phyloP scores from a whole-genome alignment of 169 alveolate species.

The Eimeria praecox region DNA sequence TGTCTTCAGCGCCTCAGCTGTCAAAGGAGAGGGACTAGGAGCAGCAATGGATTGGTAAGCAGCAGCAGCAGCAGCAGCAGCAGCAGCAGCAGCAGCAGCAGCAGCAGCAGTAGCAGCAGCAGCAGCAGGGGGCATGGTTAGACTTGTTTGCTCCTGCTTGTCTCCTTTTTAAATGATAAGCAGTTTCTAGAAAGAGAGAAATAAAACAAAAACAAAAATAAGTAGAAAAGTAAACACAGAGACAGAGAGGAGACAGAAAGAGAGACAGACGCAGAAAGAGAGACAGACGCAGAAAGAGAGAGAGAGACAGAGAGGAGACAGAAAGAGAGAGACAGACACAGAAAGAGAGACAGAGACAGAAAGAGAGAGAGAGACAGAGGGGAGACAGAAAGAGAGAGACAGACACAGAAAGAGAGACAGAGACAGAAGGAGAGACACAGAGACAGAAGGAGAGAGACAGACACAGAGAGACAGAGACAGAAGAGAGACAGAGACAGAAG shows the following conservation, averaged over 20 bases:
- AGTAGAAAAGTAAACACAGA: not conserved
- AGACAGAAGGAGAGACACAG: not conserved
- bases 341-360: not conserved
- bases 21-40: conserved; percentile 95
- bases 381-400: no score
- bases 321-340: not conserved
- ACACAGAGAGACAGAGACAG: not conserved
- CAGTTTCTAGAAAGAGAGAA: not conserved
- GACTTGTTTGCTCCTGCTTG: no score
- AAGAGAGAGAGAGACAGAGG: not conserved
- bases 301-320: not conserved
- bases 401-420: not conserved
- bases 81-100: conserved; percentile 10
- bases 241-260: not conserved
- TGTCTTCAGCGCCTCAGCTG: conserved; percentile 96
- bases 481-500: no score
- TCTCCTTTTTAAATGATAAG: no score
- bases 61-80: not conserved
- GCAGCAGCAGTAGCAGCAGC: not conserved
- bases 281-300: not conserved
- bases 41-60: conserved; percentile 97
- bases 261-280: not conserved
- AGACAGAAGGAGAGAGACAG: not conserved
- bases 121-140: no score
- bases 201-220: not conserved